Percentiles rank a stretch among this genome's conserved stretches.
Conservation (phyloP, 2,329 filamentous ascomycete species). For the Sporothrix inflata region DNA sequence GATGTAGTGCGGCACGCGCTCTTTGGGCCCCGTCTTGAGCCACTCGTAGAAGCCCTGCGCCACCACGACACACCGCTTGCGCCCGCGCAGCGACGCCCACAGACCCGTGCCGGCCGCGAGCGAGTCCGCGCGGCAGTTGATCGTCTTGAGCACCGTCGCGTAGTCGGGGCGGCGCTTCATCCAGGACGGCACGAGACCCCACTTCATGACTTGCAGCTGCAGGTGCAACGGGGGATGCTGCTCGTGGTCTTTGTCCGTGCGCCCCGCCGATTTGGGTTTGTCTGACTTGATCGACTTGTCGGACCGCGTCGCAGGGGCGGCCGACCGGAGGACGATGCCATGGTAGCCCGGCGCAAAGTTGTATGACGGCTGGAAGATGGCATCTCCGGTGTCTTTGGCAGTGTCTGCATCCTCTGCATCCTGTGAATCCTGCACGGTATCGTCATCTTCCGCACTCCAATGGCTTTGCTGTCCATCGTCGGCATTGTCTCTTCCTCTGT, state of each 20-base stretch:
- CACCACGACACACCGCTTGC: constrained; percentile 83
- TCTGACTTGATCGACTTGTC: neutral
- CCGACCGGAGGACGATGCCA: constrained; percentile 75
- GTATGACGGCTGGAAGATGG: constrained; percentile 71
- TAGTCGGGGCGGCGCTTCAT: constrained; percentile 83
- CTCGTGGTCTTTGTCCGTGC: neutral
- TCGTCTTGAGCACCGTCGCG: constrained; percentile 77
- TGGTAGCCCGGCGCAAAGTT: constrained; percentile 90
- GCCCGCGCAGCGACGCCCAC: constrained; percentile 90
- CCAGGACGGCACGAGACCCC: constrained; percentile 94
- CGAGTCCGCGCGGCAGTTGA: constrained; percentile 93
- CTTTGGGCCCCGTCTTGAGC: constrained; percentile 76
- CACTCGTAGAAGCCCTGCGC: constrained; percentile 97
- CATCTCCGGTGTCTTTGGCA: constrained; percentile 36
- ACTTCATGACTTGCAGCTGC: constrained; percentile 91
- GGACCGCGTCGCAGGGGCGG: neutral
- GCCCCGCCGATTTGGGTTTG: neutral
- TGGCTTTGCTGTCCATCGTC: constrained; percentile 62
- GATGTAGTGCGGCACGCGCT: constrained; percentile 83
- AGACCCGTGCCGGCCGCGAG: constrained; percentile 75
- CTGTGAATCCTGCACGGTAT: constrained; percentile 63
- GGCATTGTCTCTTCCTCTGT: neutral
- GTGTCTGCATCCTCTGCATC: constrained; percentile 26
- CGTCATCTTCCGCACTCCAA: constrained; percentile 69
- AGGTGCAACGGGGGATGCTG: constrained; percentile 55